These are phyloP conservation scores for Mortierella sp. DNA, from an alignment of 371 early-diverging fungal species.

Conservation along the genomic window DNA sequence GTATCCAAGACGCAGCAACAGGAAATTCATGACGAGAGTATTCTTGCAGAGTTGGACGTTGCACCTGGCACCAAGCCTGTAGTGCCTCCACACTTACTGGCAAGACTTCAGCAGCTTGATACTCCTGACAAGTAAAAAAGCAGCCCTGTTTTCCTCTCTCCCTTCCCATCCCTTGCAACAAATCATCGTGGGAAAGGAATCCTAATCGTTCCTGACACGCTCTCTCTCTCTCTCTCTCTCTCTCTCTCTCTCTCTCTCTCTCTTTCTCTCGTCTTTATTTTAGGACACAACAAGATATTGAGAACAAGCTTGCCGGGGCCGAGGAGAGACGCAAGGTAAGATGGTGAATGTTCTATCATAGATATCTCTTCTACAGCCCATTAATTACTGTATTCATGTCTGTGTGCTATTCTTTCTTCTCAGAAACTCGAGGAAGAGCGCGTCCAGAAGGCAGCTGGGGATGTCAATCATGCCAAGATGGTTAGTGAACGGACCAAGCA, in stretches of 20 bases:
- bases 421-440: constrained; percentile 48
- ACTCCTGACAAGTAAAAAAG: constrained; percentile 29
- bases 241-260: background rate
- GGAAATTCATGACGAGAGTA: constrained; percentile 13
- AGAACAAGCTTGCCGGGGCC: constrained; percentile 45
- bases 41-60: constrained; percentile 37
- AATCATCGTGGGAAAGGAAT: background rate
- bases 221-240: background rate
- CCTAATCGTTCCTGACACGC: background rate
- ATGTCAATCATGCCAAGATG: constrained; percentile 45
- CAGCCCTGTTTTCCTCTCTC: background rate
- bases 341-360: too few species aligned
- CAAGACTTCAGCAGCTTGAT: constrained; percentile 28
- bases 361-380: too few species aligned
- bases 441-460: constrained; percentile 48
- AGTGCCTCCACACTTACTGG: constrained; percentile 44
- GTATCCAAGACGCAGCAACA: constrained; percentile 30
- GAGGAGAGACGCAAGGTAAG: constrained; percentile 51
- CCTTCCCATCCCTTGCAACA: background rate
- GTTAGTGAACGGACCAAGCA: constrained; percentile 40
- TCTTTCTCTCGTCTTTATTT: background rate
- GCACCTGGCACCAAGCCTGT: constrained; percentile 30
- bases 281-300: constrained; percentile 43
- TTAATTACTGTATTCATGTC: background rate
- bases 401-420: background rate